Conservation (phyloP, 495 filamentous ascomycete genomes). For the Pseudomonodictys pantanalensis region DNA sequence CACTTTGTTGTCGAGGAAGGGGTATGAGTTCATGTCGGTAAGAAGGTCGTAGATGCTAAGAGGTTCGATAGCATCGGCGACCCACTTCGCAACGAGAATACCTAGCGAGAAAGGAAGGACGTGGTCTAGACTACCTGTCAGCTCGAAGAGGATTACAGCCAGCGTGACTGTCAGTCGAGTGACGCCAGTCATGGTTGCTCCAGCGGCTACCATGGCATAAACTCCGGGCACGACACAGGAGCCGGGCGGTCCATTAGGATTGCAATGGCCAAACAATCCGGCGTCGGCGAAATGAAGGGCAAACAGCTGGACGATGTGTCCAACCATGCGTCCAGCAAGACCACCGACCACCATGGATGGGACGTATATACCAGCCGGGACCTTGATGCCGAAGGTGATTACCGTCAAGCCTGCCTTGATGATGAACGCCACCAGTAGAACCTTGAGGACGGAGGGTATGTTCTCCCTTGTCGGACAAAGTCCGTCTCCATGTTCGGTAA, state of each 20-base stretch:
- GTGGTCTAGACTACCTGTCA: constrained; percentile 91
- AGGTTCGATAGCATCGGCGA: constrained; percentile 91
- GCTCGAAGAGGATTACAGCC: constrained; percentile 91
- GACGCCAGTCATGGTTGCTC: constrained; percentile 96
- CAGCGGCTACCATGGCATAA: constrained; percentile 91
- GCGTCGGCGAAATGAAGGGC: constrained; percentile 70
- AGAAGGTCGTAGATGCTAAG: constrained; percentile 93
- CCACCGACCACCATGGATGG: constrained; percentile 98
- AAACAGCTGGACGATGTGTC: constrained; percentile 80
- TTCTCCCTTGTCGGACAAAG: constrained; percentile 75
- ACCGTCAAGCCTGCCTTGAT: constrained; percentile 86
- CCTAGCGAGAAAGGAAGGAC: constrained; percentile 92
- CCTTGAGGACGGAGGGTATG: constrained; percentile 67
- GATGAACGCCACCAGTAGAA: constrained; percentile 73
- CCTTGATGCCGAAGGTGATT: constrained; percentile 90
- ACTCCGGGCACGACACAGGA: constrained; percentile 93
- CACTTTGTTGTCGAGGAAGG: constrained; percentile 90
- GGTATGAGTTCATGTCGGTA: constrained; percentile 96
- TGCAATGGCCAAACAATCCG: constrained; percentile 70
- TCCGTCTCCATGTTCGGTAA: constrained; percentile 57
- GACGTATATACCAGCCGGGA: constrained; percentile 94
- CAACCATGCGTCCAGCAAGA: constrained; percentile 83
- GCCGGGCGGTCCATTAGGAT: constrained; percentile 63
- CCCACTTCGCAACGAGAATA: constrained; percentile 95
- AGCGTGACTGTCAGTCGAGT: constrained; percentile 91